Evolutionary conservation across 192 early-diverging fungal genomes (phyloP), one percentile per base, ranked within the genome.

Genomic region (Podila epicladia): DNA sequence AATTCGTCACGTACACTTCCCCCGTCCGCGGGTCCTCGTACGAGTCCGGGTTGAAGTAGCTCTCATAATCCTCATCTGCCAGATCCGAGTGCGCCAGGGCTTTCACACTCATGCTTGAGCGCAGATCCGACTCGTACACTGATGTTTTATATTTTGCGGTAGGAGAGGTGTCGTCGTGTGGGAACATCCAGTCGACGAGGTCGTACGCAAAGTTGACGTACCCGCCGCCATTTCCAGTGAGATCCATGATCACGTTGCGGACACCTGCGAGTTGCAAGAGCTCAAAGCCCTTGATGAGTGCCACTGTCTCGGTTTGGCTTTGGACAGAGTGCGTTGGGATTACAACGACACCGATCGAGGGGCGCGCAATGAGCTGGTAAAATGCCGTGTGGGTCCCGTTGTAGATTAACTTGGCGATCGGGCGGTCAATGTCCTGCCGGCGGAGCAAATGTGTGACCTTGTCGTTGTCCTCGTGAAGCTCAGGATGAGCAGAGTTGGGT

Each of bases 171-270:
- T 17, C 41, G 41, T 45, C 17, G 12, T 45, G 11, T 0, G 77
- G 77, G 57, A 80, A 80, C 71, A 80, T 72, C 77, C 71, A 80
- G 22, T 80, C 77, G 9, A 80, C 71, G 11, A 80, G 66, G 24
- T 80, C 77, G 64, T 78, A 78, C 17, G 75, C 75, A 24, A 78
- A 78, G 20, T 60, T 71, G 33, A 78, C 75, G 32, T 78, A 78
- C 15, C 77, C 77, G 41, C 77, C 77, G 26, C 77, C 77, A 31
- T 80, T 80, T n/a, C 37, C 45, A 0, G 77, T 69, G 41, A 80
- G 20, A 49, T 80, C 77, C 32, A 80, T 45, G 57, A 80, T 80
- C 0, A 80, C 37, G 32, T 80, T 80, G 22, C 62, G 45, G 28
- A 80, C 77, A 0, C 77, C 77, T 0, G 35, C 15, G 0, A 51